These are phyloP conservation scores for Trichoderma harzianum DNA, from an alignment of 2,329 filamentous ascomycete species.

Conservation along the genomic window DNA sequence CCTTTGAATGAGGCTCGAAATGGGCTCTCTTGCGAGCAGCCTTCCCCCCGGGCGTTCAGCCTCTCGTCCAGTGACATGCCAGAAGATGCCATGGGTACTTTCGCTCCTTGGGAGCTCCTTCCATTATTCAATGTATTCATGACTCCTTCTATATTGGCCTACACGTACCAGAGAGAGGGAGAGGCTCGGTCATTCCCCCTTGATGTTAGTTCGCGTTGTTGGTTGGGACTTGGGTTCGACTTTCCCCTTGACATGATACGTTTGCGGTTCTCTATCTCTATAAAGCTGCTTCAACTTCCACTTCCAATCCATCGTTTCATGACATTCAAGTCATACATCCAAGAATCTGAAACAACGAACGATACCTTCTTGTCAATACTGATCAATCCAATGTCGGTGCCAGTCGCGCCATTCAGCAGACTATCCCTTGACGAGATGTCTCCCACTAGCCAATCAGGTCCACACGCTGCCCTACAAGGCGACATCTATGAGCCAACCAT, in stretches of 20 bases:
- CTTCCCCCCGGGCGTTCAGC: not conserved
- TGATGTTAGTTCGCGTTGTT: not conserved
- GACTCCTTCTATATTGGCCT: not conserved
- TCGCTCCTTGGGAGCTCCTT: not conserved
- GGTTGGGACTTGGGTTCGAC: not conserved
- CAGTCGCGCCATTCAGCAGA: constrained; percentile 27
- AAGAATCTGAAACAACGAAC: not conserved
- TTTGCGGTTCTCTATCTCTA: not conserved
- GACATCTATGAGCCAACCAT: constrained; percentile 8
- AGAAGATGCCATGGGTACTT: not conserved
- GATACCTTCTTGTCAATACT: not conserved
- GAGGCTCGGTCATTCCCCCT: constrained; percentile 2
- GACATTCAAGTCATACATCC: not conserved
- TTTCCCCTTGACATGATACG: not conserved
- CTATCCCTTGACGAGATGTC: constrained; percentile 32
- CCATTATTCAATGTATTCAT: not conserved
- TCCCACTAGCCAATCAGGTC: constrained; percentile 23
- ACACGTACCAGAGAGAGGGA: not conserved
- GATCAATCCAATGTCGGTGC: constrained; percentile 27
- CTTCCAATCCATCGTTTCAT: not conserved
- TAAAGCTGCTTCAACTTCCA: not conserved
- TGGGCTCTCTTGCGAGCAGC: not conserved
- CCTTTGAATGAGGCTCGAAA: not conserved
- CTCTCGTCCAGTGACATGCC: not conserved
- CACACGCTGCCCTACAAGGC: constrained; percentile 13